Base-by-base conservation (phyloP, 495 filamentous ascomycete genomes). In the Symbiotaphrina buchneri region DNA sequence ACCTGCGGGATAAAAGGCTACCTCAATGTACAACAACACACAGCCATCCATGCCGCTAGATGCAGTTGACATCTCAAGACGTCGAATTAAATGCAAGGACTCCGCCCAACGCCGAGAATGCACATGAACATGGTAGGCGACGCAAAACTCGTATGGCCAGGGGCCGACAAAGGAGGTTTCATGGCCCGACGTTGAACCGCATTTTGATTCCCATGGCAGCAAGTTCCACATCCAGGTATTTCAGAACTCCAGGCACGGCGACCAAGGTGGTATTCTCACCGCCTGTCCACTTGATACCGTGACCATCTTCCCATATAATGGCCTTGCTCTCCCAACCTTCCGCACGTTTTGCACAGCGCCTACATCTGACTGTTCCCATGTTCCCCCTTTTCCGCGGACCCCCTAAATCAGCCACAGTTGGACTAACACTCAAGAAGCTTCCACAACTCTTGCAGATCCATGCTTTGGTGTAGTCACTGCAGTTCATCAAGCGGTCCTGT, bases 401-500 rank as follows among this genome's bases (percentile, higher is more conserved):
- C 33, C 27, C 36, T n/a, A n/a, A n/a, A 27, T 33, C 71, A 14
- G 70, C 68, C 22, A 91, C 75, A 2, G 72, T 75, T 7, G 74
- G 71, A 47, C 79, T 74, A 18, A 73, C 75, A 1, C 75, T 77
- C 25, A 94, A 47, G 59, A 97, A 97, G 6, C 69, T 77, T 17
- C 87, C 87, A 44, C 87, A 97, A 29, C 51, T 50, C 31, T 73
- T 69, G 47, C 87, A 97, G 38, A 94, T 72, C 76, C 82, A 87
- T 16, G 82, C 66, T 31, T 68, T 68, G 16, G 70, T 68, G 47
- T 87, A 79, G 48, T 97, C 87, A 28, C 79, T 90, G 54, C 87
- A 97, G 56, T 95, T 94, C 55, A 97, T 65, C 15, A 97, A 62
- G 22, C 87, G 78, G 48, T 97, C 87, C 46, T 95, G 87, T 10